These are phyloP conservation scores for Leishmania gerbilli DNA, from an alignment of 208 protist species.

Conservation along the genomic window DNA sequence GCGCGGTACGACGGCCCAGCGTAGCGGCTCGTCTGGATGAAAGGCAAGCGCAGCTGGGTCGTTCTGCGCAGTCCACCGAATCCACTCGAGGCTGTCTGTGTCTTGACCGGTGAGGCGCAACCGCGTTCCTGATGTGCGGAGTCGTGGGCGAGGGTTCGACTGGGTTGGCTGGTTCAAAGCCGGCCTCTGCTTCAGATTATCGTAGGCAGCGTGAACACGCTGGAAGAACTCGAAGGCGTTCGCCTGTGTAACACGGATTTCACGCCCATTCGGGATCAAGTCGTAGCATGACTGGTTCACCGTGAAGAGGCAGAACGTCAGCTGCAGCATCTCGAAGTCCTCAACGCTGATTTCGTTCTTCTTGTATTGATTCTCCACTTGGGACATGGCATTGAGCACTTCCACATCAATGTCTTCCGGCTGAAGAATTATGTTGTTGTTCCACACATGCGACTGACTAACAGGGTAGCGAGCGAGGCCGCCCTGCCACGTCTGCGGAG, in stretches of 20 bases:
- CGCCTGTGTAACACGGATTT: slow-evolving; percentile 39
- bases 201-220: slow-evolving; percentile 31
- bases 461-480: slow-evolving; percentile 30
- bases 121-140: slow-evolving; percentile 9
- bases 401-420: slow-evolving; percentile 24
- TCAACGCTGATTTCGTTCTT: slow-evolving; percentile 22
- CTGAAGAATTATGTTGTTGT: slow-evolving; percentile 32
- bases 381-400: slow-evolving; percentile 9
- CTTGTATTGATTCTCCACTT: slow-evolving; percentile 16
- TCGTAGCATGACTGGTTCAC: slow-evolving; percentile 22
- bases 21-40: slow-evolving; percentile 23
- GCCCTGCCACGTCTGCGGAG: slow-evolving; percentile 27
- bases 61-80: slow-evolving; percentile 16
- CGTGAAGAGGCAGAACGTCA: slow-evolving; percentile 38
- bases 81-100: slow-evolving; percentile 11
- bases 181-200: slow-evolving; percentile 9
- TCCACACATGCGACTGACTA: slow-evolving; percentile 30
- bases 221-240: slow-evolving; percentile 52
- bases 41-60: slow-evolving; percentile 21
- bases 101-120: slow-evolving; percentile 26
- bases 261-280: slow-evolving; percentile 51
- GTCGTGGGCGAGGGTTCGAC: slow-evolving; percentile 1
- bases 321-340: slow-evolving; percentile 27
- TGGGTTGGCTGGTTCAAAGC: slow-evolving; percentile 1
- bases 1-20: slow-evolving; percentile 29